Evolutionary conservation across 257 asterid species (phyloP).

Genomic region (Solanum sparsipilum): DNA sequence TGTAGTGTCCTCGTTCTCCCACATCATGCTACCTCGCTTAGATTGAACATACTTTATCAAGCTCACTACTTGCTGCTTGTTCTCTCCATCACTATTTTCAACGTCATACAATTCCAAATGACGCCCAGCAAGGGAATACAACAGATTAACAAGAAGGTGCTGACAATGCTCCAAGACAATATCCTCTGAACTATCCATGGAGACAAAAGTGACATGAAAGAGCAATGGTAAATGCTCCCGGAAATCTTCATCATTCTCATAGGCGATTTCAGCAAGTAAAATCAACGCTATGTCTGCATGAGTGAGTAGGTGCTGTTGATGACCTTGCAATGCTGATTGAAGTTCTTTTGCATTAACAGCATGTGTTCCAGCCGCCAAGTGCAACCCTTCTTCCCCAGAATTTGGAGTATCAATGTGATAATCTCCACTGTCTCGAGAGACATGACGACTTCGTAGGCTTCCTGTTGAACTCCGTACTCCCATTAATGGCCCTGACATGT

Average conservation of each 20-base stretch:
- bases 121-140: conserved; percentile 95
- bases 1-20: conserved; percentile 99
- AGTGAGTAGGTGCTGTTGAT: conserved; percentile 89
- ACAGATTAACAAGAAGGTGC: conserved; percentile 86
- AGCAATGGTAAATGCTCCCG: conserved; percentile 95
- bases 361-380: conserved; percentile 44
- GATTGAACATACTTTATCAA: conserved; percentile 95
- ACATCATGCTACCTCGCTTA: conserved; percentile 98
- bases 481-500: conserved; percentile 98
- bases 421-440: conserved; percentile 97
- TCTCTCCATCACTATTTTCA: conserved; percentile 96
- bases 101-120: conserved; percentile 94
- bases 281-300: conserved; percentile 96
- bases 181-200: conserved; percentile 99
- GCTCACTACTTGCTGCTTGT: conserved; percentile 95
- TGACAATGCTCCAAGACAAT: conserved; percentile 98
- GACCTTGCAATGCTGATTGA: conserved; percentile 97
- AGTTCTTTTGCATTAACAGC: conserved; percentile 92
- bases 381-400: conserved; percentile 93
- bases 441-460: conserved; percentile 94
- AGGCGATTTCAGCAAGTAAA: conserved; percentile 94
- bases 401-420: conserved; percentile 91
- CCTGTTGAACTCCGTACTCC: conserved; percentile 97
- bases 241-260: conserved; percentile 97
- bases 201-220: conserved; percentile 95